Evolutionary conservation across 148 eudicot species (phyloP), one percentile per base, ranked within the genome.

Genomic region (Cornus controversa): DNA sequence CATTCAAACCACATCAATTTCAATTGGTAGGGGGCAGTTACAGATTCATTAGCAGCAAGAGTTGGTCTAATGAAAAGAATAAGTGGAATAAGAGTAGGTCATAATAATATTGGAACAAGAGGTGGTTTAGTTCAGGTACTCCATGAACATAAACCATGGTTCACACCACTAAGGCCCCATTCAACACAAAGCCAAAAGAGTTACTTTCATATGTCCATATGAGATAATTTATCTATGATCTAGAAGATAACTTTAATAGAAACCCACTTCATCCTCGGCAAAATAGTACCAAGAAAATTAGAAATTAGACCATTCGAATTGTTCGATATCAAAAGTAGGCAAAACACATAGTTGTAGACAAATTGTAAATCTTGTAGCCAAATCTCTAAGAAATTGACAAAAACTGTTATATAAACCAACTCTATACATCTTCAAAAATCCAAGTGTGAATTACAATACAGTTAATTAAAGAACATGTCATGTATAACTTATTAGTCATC

Each of bases 251-350:
- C 28, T 22, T 36, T 37, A 9, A 24, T 36, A 18, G 15, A 54
- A 54, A 14, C 15, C 62, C 15, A 14, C 62, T 54, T 54, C 62
- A 54, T 15, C 62, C 62, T 54, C 2, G 5, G 18, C 62, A 54
- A 54, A 18, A 54, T n/a, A n/a, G n/a, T n/a, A n/a, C n/a, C n/a
- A n/a, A n/a, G n/a, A n/a, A n/a, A n/a, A n/a, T n/a, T n/a, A n/a
- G n/a, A n/a, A 54, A 54, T 18, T 54, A 54, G 62, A 54, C 62
- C 62, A 54, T 16, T 22, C 15, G 62, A 54, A 54, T 5, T 14
- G 62, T 37, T 58, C 20, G n/a, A 54, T 57, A 50, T 68, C 29
- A 53, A 66, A 57, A 60, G 45, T 57, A 77, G 62, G 29, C 67
- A 69, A 31, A 0, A 25, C 57, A 57, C 53, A 28, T 22, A 28